Percentiles rank a stretch among this genome's conserved stretches.
Evolutionary conservation across 441 rosid genomes (phyloP).

Genomic region (Populus hybrid): DNA sequence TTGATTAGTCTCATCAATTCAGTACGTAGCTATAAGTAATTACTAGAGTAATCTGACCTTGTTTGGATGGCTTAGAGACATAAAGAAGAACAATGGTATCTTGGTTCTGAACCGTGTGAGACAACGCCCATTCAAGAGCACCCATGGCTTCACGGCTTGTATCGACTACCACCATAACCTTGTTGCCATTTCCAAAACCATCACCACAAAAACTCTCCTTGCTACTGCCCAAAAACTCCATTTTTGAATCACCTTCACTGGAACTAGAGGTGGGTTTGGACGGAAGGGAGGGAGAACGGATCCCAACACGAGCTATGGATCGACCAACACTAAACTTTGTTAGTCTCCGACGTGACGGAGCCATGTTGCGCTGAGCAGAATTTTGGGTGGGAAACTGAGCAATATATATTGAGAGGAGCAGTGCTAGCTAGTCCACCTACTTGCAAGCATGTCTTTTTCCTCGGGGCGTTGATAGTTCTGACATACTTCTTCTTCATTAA

Average conservation of each 20-base stretch:
- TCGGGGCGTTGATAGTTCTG: slow-evolving; percentile 14
- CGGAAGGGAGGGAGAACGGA: slow-evolving; percentile 53
- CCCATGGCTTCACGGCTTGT: slow-evolving; percentile 68
- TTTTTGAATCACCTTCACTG: slow-evolving; percentile 37
- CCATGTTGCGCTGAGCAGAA: slow-evolving; percentile 19
- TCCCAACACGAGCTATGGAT: slow-evolving; percentile 39
- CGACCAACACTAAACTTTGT: slow-evolving; percentile 49
- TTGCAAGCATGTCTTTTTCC: not conserved
- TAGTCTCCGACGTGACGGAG: slow-evolving; percentile 32
- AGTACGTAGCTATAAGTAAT: too few species aligned
- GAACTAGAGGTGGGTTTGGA: slow-evolving; percentile 32
- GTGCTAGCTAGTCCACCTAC: too few species aligned
- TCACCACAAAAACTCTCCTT: slow-evolving; percentile 14
- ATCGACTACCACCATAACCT: slow-evolving; percentile 86
- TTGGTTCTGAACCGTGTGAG: slow-evolving; percentile 64
- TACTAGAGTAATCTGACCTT: slow-evolving; percentile 32
- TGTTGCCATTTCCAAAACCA: slow-evolving; percentile 36
- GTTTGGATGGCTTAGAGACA: slow-evolving; percentile 41
- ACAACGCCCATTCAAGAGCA: slow-evolving; percentile 83
- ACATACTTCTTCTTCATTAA: slow-evolving; percentile 19
- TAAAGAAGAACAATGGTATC: slow-evolving; percentile 62
- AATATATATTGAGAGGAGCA: not conserved
- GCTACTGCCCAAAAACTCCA: slow-evolving; percentile 42
- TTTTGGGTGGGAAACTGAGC: not conserved
- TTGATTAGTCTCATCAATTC: not conserved